Evolutionary conservation across 108 stramenopile genomes (phyloP), one percentile per base, ranked within the genome.

Genomic region (Epithemia pelagica): DNA sequence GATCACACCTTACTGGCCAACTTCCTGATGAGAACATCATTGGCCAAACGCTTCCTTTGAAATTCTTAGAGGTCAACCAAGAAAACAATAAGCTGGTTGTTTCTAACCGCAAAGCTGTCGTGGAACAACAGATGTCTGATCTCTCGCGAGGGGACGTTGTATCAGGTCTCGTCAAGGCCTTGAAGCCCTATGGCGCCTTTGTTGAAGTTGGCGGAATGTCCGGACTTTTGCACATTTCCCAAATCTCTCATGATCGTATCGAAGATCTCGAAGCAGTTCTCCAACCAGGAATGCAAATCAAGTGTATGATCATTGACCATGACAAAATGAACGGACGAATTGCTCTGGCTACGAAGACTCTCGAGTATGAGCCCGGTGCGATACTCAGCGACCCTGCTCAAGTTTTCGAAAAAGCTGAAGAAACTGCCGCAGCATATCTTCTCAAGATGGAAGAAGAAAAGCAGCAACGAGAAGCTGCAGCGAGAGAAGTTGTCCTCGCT

Each of bases 221-320:
- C 28, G 98, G 96, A 54, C 78, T 98, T 26, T 89, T 98, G 58
- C 98, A 98, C 83, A 97, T 97, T 75, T 95, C 94, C 20, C 96
- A 98, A 80, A 96, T 98, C 70, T 92, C 91, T n/a, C 92, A 94
- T 78, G 96, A 98, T 70, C 87, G 96, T 33, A 95, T 98, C 67
- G 88, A 94, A 22, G 91, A 96, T 73, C 80, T 98, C 27, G 92
- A 92, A 62, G 74, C 84, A 72, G 90, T 97, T 24, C 67, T 98
- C 30, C 83, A 86, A 61, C 88, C 91, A 7, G 96, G 96, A 54
- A 89, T 91, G 82, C 74, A 81, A 68, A 71, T 98, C 67, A 97
- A 96, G 78, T 96, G 94, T 78, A 98, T 98, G 98, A 96, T 98
- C 69, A 94, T 98, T 61, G 96, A 97, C 76, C 94, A 96, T 68